Evolutionary conservation across 208 protist genomes (phyloP).

Genomic region (Trypanosoma grayi): DNA sequence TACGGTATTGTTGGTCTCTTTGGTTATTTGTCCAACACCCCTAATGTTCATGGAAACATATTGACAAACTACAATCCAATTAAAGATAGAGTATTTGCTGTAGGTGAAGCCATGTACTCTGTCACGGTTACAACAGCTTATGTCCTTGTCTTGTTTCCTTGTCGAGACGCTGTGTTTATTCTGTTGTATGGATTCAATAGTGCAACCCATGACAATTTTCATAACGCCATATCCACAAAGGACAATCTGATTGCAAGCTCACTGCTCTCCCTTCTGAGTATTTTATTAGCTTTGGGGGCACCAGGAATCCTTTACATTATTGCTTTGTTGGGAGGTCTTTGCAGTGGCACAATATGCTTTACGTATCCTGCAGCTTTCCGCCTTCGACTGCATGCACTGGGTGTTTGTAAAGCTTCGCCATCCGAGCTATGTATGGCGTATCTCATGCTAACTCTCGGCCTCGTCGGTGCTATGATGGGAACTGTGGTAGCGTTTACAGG

Average conservation of each 20-base stretch:
- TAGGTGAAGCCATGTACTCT: slow-evolving; percentile 45
- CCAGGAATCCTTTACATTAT: slow-evolving; percentile 66
- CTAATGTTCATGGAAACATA: slow-evolving; percentile 67
- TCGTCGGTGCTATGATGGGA: slow-evolving; percentile 42
- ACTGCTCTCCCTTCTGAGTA: slow-evolving; percentile 37
- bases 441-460: slow-evolving; percentile 50
- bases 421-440: slow-evolving; percentile 31
- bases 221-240: slow-evolving; percentile 33
- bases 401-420: slow-evolving; percentile 34
- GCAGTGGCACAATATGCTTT: slow-evolving; percentile 72
- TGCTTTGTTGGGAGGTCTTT: slow-evolving; percentile 59
- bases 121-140: slow-evolving; percentile 61
- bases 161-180: slow-evolving; percentile 54
- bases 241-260: slow-evolving; percentile 41
- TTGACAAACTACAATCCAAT: slow-evolving; percentile 66
- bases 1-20: slow-evolving; percentile 64
- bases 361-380: slow-evolving; percentile 66
- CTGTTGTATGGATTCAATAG: slow-evolving; percentile 55
- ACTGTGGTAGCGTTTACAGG: slow-evolving; percentile 28
- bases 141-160: slow-evolving; percentile 63
- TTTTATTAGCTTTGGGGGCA: slow-evolving; percentile 46
- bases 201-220: slow-evolving; percentile 23
- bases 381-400: slow-evolving; percentile 42
- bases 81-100: slow-evolving; percentile 44
- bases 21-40: slow-evolving; percentile 48